Evolutionary conservation across 148 eudicot species (phyloP).

Genomic region (Camellia japonica): DNA sequence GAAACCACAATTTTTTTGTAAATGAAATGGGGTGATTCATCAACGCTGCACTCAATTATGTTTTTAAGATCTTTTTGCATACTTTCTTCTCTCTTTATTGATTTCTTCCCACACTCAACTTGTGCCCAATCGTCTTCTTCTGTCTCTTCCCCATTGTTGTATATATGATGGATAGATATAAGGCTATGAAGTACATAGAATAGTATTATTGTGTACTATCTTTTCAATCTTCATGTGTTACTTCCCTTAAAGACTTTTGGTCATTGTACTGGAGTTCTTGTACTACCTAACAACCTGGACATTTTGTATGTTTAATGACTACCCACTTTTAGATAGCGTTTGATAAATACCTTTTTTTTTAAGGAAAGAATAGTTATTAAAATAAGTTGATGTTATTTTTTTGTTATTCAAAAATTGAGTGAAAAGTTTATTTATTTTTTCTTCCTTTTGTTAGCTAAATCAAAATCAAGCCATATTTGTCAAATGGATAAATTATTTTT

Average conservation of each 20-base stretch:
- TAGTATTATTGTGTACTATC: not conserved
- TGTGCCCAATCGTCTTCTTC: too few species aligned
- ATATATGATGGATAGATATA: not conserved
- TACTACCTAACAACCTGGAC: constrained; percentile 6
- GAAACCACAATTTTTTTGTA: constrained; percentile 15
- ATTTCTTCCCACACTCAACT: not conserved
- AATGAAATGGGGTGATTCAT: constrained; percentile 23
- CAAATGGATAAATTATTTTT: too few species aligned
- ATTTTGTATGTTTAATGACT: not conserved
- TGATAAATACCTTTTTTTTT: too few species aligned
- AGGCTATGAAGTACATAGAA: not conserved
- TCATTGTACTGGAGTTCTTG: constrained; percentile 6
- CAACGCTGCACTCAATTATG: constrained; percentile 83
- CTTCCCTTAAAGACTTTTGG: not conserved
- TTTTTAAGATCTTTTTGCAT: constrained; percentile 27
- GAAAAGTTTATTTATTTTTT: too few species aligned
- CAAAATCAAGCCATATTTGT: too few species aligned
- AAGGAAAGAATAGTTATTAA: too few species aligned
- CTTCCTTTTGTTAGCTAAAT: too few species aligned
- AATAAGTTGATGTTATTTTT: too few species aligned
- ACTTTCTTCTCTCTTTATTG: not conserved
- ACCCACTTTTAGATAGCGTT: too few species aligned
- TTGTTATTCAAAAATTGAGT: too few species aligned
- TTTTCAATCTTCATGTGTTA: not conserved
- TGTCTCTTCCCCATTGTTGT: not conserved